Base-by-base conservation (phyloP, 306 rosid species). In the Hippophae gyantsensis region DNA sequence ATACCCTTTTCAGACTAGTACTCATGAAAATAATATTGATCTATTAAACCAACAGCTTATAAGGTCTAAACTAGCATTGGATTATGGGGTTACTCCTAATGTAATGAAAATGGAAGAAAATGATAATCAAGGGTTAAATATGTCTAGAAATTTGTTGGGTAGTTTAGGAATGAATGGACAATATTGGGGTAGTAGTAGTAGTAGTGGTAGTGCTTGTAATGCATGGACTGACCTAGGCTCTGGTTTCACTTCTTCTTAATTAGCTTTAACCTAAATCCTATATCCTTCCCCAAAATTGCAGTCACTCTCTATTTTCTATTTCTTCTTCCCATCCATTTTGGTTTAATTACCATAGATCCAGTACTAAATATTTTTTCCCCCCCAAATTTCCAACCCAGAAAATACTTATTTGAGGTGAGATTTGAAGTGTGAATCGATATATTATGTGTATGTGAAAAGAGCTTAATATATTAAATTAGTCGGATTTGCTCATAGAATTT, bases 171-270 rank as follows among this genome's bases (percentile, higher is more conserved):
- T 32, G 1, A 32, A 70, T 71, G 74, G 69, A 61, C 76, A 69
- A 43, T 73, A 74, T 58, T 80, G 57, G 23, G 51, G 69, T 63
- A 32, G 38, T 32, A 4, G 38, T 32, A 32, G 38, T 32, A 0
- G 38, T 32, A 1, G 38, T 32, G 69, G 52, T 32, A 68, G 63
- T 45, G 48, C 23, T 18, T 18, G 67, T 13, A 80, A 57, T 76
- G 79, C 84, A 66, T 86, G 97, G 97, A 76, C 61, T 48, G 52
- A n/a, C 13, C 10, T 6, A 56, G 82, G 82, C 64, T 84, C 87
- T 54, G 76, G 78, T 77, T 86, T 89, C 79, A 54, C 77, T 52
- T 75, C 84, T 9, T 72, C 84, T 9, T 72, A 18, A 18, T 18
- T 18, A 89, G 23, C 65, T 78, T 78, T 13, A 74, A 56, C 56